Conservation (phyloP, 208 protist genomes). For the Trypanosoma mega region DNA sequence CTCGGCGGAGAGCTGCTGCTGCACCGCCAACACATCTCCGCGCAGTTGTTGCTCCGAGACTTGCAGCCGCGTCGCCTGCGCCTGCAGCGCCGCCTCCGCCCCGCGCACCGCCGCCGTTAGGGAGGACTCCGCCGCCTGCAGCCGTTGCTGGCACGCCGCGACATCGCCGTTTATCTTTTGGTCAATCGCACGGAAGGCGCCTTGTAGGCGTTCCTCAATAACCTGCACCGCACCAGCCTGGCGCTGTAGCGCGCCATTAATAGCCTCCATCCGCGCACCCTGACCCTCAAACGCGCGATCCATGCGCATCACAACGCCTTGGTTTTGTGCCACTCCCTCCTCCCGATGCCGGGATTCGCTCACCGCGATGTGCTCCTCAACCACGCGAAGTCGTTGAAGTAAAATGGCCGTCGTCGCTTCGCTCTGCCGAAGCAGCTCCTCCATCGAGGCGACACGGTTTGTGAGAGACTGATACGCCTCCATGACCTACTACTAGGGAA, state of each 20-base stretch:
- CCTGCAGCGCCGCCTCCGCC: conserved; percentile 51
- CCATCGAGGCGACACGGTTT: conserved; percentile 68
- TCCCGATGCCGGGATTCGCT: conserved; percentile 48
- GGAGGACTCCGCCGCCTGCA: conserved; percentile 47
- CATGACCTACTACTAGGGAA: conserved; percentile 2
- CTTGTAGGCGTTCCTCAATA: conserved; percentile 49
- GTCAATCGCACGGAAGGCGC: conserved; percentile 48
- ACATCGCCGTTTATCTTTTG: conserved; percentile 66
- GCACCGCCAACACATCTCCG: conserved; percentile 46
- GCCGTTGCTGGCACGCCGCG: conserved; percentile 42
- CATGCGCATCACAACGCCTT: conserved; percentile 1
- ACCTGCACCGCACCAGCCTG: conserved; percentile 42
- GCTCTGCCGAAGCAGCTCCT: conserved; percentile 77
- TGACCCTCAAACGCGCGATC: conserved; percentile 30
- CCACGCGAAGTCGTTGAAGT: conserved; percentile 67
- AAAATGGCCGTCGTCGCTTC: conserved; percentile 57
- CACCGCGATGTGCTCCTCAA: conserved; percentile 67
- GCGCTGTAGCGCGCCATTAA: conserved; percentile 59
- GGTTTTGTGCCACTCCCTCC: conserved; percentile 46
- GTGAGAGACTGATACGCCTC: conserved; percentile 38
- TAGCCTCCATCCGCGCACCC: conserved; percentile 41
- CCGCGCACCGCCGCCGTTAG: conserved; percentile 44
- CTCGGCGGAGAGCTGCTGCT: conserved; percentile 53
- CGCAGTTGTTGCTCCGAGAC: conserved; percentile 46
- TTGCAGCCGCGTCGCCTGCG: conserved; percentile 37